Conservation (phyloP, 495 filamentous ascomycete species). For the Aspergillus conjunctus region DNA sequence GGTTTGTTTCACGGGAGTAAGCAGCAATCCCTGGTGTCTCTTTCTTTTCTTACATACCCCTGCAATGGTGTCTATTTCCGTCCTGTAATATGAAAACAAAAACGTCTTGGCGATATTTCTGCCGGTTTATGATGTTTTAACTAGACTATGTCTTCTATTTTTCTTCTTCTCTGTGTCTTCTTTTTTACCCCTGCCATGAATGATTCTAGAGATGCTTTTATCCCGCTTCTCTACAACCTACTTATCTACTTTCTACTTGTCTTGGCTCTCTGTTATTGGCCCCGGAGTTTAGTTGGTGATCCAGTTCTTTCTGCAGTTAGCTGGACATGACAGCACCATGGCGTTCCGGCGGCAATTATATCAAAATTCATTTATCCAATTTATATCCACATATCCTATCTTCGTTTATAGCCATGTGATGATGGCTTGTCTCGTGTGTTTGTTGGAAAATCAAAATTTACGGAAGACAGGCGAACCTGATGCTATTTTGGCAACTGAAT, state of each 20-base stretch:
- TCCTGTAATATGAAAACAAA: conserved; percentile 31
- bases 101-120: conserved; percentile 21
- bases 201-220: background rate
- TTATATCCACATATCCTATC: conserved; percentile 10
- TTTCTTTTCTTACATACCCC: background rate
- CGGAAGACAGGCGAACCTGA: background rate
- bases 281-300: conserved; percentile 24
- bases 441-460: background rate
- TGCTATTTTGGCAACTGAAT: conserved; percentile 3
- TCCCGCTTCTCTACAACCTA: background rate
- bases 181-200: background rate
- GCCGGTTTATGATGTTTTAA: conserved; percentile 20
- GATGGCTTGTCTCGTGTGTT: background rate
- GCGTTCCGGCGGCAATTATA: conserved; percentile 26
- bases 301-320: conserved; percentile 19
- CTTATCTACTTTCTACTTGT: conserved; percentile 4
- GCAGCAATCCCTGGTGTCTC: conserved; percentile 5
- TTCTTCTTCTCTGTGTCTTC: conserved; percentile 6
- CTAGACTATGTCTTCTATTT: conserved; percentile 21
- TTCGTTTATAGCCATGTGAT: background rate
- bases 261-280: conserved; percentile 12
- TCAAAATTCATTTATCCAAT: conserved; percentile 10
- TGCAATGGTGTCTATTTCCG: conserved; percentile 3
- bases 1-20: conserved; percentile 51
- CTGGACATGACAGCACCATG: conserved; percentile 24